Evolutionary conservation across 2,329 filamentous ascomycete species (phyloP).

Genomic region (Sporothrix euskadiensis): DNA sequence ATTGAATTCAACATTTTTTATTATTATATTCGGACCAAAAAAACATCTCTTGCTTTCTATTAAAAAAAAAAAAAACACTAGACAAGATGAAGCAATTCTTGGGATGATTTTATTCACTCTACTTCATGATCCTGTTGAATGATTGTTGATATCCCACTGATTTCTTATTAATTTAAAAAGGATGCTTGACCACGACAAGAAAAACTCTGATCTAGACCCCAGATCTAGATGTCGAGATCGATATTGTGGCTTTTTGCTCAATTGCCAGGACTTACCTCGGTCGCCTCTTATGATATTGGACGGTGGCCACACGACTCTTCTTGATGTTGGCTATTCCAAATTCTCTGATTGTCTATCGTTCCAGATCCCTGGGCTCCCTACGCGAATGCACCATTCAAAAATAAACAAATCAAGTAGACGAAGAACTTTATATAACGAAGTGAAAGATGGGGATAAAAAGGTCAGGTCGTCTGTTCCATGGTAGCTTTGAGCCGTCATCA

Average conservation of each 20-base stretch:
- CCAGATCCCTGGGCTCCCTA: conserved; percentile 2
- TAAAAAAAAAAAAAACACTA: not conserved
- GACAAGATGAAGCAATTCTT: too few species aligned
- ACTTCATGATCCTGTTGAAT: too few species aligned
- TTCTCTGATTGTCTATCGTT: not conserved
- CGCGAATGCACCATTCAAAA: not conserved
- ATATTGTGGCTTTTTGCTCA: not conserved
- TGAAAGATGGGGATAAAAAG: not conserved
- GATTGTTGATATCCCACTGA: too few species aligned
- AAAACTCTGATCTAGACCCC: not conserved
- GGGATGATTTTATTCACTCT: too few species aligned
- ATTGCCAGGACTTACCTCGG: not conserved
- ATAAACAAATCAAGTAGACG: not conserved
- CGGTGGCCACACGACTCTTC: not conserved
- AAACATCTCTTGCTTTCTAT: not conserved
- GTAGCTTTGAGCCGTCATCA: not conserved
- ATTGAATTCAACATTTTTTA: not conserved
- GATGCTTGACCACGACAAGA: not conserved
- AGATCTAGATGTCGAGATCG: not conserved
- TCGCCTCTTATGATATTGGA: not conserved
- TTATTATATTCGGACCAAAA: not conserved
- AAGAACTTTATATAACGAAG: not conserved
- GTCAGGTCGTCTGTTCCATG: not conserved
- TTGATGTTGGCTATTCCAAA: not conserved
- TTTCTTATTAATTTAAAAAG: too few species aligned